These are phyloP conservation scores for Sarocladium brachiariae DNA, from an alignment of 2,329 filamentous ascomycete species.

Conservation along the genomic window DNA sequence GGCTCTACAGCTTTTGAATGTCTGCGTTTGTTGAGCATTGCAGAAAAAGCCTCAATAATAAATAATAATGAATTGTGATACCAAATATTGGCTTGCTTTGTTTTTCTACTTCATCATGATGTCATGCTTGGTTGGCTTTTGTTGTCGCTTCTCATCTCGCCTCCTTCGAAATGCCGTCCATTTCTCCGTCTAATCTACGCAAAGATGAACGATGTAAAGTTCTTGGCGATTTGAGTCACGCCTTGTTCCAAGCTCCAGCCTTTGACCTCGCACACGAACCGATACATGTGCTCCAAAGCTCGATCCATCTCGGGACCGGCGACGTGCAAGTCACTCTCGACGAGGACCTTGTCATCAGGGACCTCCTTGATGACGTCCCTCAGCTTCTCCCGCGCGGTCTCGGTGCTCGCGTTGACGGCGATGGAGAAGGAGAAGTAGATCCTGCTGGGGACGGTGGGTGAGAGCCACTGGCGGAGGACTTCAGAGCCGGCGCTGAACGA, in stretches of 20 bases:
- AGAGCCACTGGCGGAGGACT: constrained; percentile 69
- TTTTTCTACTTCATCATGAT: too few species aligned
- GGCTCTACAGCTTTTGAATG: too few species aligned
- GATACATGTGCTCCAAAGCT: constrained; percentile 65
- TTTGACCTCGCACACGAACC: constrained; percentile 71
- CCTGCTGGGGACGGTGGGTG: constrained; percentile 62
- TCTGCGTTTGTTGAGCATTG: too few species aligned
- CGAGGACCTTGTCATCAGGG: constrained; percentile 70
- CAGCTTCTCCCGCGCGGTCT: constrained; percentile 38
- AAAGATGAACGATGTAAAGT: constrained; percentile 73
- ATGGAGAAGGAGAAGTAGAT: constrained; percentile 87
- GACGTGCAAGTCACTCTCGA: constrained; percentile 85
- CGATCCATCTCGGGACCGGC: constrained; percentile 78
- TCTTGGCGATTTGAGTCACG: constrained; percentile 57
- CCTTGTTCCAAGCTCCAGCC: constrained; percentile 72
- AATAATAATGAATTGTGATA: too few species aligned
- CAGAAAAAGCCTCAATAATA: too few species aligned
- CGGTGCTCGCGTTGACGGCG: constrained; percentile 67
- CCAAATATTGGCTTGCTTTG: too few species aligned
- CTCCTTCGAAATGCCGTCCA: too few species aligned
- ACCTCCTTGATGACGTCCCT: constrained; percentile 62
- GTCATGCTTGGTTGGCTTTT: too few species aligned
- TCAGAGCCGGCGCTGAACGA: constrained; percentile 80
- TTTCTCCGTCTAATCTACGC: too few species aligned
- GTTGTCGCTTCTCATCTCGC: too few species aligned